Conservation (phyloP, 208 protist species). For the Acanthamoeba sp. region DNA sequence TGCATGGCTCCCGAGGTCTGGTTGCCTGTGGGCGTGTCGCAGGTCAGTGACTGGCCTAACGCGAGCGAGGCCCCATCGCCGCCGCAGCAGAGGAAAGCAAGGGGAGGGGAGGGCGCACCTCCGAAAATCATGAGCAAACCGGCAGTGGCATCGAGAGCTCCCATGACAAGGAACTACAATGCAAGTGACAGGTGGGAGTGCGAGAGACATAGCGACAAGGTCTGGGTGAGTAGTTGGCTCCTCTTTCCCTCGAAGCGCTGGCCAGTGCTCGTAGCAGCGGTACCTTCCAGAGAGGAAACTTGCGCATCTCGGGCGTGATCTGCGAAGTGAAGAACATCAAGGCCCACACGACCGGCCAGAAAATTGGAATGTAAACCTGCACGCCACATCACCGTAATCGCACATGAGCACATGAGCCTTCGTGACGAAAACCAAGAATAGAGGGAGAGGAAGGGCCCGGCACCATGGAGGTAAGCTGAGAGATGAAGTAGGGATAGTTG, state of each 20-base stretch:
- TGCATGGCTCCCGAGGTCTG: constrained; percentile 72
- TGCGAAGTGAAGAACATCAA: constrained; percentile 40
- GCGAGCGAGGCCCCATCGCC: no score
- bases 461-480: constrained; percentile 64
- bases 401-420: no score
- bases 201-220: not conserved
- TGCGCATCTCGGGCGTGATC: constrained; percentile 60
- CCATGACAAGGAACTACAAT: constrained; percentile 70
- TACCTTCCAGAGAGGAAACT: constrained; percentile 76
- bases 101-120: not conserved
- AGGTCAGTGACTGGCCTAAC: no score
- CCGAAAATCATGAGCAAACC: constrained; percentile 75
- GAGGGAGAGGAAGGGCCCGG: not conserved
- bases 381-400: no score
- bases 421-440: no score
- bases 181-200: no score
- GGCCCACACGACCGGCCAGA: constrained; percentile 69
- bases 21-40: no score
- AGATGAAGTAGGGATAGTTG: constrained; percentile 76
- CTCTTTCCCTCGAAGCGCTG: no score
- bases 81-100: no score
- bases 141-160: constrained; percentile 70
- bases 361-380: constrained; percentile 71
- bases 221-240: no score
- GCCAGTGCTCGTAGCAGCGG: no score